Evolutionary conservation across 2,329 filamentous ascomycete genomes (phyloP), one percentile per base, ranked within the genome.

Genomic region (Penicillium sclerotigenum): DNA sequence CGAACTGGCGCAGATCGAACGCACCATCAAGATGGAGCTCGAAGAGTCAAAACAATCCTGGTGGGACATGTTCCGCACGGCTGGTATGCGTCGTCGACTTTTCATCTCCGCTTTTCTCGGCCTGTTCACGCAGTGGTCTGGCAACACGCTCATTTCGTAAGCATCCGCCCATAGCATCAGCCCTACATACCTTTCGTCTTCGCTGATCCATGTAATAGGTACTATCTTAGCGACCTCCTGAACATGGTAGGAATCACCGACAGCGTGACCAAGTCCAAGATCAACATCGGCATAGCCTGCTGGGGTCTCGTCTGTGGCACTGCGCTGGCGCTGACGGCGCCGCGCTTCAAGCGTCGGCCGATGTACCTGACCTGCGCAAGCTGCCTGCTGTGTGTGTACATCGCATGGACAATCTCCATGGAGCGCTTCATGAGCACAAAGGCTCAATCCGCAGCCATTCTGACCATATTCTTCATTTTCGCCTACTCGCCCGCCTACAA

Each of bases 401-500:
- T 82, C 37, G 75, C 73, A 24, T 84, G 82, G 75, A 86, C 83
- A 0, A 75, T 84, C 36, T 77, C 75, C 67, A 76, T 59, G 71
- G 73, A 43, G 69, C 72, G 45, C 54, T 70, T 61, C 64, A 68
- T 47, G 67, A 69, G 22, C 24, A 70, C 70, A 11, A 60, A 71
- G 22, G 74, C 75, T 33, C 61, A 64, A 16, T 71, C 76, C 24
- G 73, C 76, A 3, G 75, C 75, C 9, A 69, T 69, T 10, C 63
- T 73, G 7, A 69, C 77, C 36, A 63, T 86, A 31, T 80, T 86
- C 69, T 87, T 84, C 70, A 84, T 83, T 62, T 87, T 85, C 59
- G 74, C 77, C 4, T 87, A 85, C 68, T 79, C 78, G 10, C 82
- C 83, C 4, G 77, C 74, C 58, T 87, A 87, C 68, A 87, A 87